Base-by-base conservation (phyloP, 495 filamentous ascomycete genomes). In the Xylaria cubensis region DNA sequence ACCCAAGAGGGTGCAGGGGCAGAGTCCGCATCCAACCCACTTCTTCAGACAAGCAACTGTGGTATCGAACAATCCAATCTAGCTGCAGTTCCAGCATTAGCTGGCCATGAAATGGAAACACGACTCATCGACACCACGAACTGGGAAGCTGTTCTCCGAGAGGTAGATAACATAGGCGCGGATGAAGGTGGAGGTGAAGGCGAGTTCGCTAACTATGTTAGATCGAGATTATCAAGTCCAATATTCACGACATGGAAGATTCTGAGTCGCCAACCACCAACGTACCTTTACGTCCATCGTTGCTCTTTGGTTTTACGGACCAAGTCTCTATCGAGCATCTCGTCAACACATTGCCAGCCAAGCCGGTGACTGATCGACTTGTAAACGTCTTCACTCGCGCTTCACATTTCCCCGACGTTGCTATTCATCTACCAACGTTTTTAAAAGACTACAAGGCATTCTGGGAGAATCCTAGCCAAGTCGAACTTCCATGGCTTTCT, bases 121-220 rank as follows among this genome's bases (percentile, higher is more conserved):
- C 51, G 51, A 12, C 9, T 55, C 24, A 55, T 55, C 24, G 51
- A 55, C 51, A 26, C 51, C 21, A 55, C 51, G 12, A 55, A 29
- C 24, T 55, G 51, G 51, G 51, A 55, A 26, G 51, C 51, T 55
- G 51, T 55, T 55, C 21, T 55, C 51, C 51, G 51, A 13, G 51
- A 55, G 9, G 51, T 55, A 55, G 51, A 24, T 55, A 26, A 13
- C 21, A 55, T 55, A 29, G 12, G 51, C 26, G 51, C 10, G 26
- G 4, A 1, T 55, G 21, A 26, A 6, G 48, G n/a, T 21, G n/a
- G 21, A 12, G 19, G 48, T 21, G n/a, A 29, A 53, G 21, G 13
- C 10, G 3, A 53, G 12, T 55, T 12, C 12, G 24, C 51, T 55
- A 26, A 55, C 51, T 12, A 55, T 55, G 51, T 21, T 26, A 55